phyloP scores from a whole-genome alignment of 192 early-diverging fungal species.

The Linnemannia schmuckeri region DNA sequence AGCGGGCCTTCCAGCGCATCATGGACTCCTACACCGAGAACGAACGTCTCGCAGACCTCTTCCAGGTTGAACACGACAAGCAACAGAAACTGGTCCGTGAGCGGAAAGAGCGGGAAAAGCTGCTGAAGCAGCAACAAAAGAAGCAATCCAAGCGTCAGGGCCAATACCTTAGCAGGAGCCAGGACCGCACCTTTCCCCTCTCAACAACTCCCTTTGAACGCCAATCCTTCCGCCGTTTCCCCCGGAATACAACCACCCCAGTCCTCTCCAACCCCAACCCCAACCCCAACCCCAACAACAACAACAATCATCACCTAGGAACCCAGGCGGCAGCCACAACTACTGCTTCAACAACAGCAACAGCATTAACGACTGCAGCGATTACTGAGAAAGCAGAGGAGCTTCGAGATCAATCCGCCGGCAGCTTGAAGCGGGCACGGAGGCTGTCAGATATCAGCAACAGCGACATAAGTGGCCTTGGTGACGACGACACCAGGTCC shows the following conservation, averaged over 20 bases:
- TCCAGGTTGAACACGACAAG: slow-evolving; percentile 44
- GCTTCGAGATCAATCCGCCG: background rate
- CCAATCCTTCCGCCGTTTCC: background rate
- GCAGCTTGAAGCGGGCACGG: slow-evolving; percentile 27
- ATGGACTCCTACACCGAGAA: slow-evolving; percentile 45
- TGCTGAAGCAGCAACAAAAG: slow-evolving; percentile 19
- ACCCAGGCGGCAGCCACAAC: too few species aligned
- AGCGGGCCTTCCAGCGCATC: slow-evolving; percentile 41
- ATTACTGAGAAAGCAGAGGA: background rate
- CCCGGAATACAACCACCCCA: background rate
- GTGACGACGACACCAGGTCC: slow-evolving; percentile 28
- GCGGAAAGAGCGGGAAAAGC: slow-evolving; percentile 37
- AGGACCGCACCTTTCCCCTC: slow-evolving; percentile 15
- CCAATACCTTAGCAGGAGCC: slow-evolving; percentile 11
- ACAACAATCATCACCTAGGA: background rate
- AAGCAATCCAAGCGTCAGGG: slow-evolving; percentile 22
- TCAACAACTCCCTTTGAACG: background rate
- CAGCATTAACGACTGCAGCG: background rate
- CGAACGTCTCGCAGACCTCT: slow-evolving; percentile 38
- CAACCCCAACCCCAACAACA: background rate
- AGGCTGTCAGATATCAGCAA: slow-evolving; percentile 42
- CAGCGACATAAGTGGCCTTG: slow-evolving; percentile 39
- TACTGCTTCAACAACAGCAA: too few species aligned
- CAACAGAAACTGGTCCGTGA: slow-evolving; percentile 19
- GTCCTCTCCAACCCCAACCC: background rate